Base-by-base conservation (phyloP, 306 rosid genomes). In the Fragaria iinumae region DNA sequence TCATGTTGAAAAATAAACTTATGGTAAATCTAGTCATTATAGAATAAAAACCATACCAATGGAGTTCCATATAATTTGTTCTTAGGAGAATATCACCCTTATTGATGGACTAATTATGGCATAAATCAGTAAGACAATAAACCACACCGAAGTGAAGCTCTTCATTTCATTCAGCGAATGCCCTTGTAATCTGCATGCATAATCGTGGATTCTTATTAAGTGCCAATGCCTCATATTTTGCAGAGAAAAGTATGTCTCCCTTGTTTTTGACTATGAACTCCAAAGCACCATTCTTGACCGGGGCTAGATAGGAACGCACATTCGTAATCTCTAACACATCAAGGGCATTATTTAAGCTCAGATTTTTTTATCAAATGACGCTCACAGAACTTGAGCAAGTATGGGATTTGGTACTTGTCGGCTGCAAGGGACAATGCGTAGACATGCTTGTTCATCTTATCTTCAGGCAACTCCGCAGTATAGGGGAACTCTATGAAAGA, bases 401-500 rank as follows among this genome's bases (percentile, higher is more conserved):
- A 88, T 21, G 89, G 73, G 32, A 93, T 90, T 17, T 64, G 78
- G 63, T 93, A 90, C 84, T 91, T 93, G 16, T 91, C 90, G 12
- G 96, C 97, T n/a, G 93, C 97, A 1, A 77, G 53, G 5, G 89
- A 79, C 76, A 93, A 65, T 0, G 96, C 81, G 34, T 85, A 84
- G 1, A 84, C 90, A 70, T 93, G 91, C 77, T 78, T 81, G 68
- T 81, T 88, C 86, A 90, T 21, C 77, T 80, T 87, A 20, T 93
- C 86, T n/a, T 29, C 67, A 1, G 79, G 11, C 81, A 93, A 69
- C 6, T 72, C 47, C 6, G 92, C 97, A 9, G 84, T 71, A 69
- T 91, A 91, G 49, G 91, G 89, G 74, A 90, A 93, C 77, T 91
- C 96, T 2, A 91, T 44, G 0, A 93, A 84, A 16, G 87, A 81